A percentile compares a stretch with the other conserved stretches of the same genome.
These are phyloP conservation scores for Silene latifolia DNA, from an alignment of 148 eudicot genomes.

Conservation along the genomic window DNA sequence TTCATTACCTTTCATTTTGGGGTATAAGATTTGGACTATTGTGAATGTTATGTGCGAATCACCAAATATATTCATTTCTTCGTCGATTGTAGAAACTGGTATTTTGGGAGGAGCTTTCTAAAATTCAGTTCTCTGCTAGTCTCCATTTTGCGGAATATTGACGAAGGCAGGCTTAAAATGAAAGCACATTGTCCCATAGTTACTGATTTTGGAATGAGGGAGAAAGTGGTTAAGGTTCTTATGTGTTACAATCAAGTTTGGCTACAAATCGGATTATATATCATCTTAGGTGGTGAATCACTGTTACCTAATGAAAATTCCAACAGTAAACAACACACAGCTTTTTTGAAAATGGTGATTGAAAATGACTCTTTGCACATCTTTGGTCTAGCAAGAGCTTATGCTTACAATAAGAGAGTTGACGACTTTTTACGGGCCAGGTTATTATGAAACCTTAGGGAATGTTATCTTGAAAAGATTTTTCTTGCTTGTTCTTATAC, in stretches of 20 bases:
- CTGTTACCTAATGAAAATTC: too few species aligned
- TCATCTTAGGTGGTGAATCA: too few species aligned
- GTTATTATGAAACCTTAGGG: slow-evolving; percentile 80
- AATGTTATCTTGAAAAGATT: slow-evolving; percentile 79
- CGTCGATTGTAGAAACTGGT: background rate
- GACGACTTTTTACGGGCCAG: slow-evolving; percentile 91
- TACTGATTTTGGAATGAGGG: slow-evolving; percentile 88
- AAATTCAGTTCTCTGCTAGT: too few species aligned
- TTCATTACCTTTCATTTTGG: background rate
- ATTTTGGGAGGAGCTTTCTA: background rate
- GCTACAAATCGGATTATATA: too few species aligned
- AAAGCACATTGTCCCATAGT: slow-evolving; percentile 85
- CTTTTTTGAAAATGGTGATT: too few species aligned
- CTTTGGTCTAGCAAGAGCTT: too few species aligned
- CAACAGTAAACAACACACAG: too few species aligned
- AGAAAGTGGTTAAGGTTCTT: slow-evolving; percentile 66
- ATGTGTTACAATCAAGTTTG: too few species aligned
- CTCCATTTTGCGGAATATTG: too few species aligned
- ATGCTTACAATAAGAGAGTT: slow-evolving; percentile 82
- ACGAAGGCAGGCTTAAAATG: too few species aligned
- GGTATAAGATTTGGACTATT: background rate
- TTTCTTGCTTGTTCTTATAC: too few species aligned
- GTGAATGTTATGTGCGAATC: background rate
- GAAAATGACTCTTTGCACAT: slow-evolving; percentile 82
- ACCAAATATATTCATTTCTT: background rate